Conservation (phyloP, 345 rosid genomes). For the Populus tremula region DNA sequence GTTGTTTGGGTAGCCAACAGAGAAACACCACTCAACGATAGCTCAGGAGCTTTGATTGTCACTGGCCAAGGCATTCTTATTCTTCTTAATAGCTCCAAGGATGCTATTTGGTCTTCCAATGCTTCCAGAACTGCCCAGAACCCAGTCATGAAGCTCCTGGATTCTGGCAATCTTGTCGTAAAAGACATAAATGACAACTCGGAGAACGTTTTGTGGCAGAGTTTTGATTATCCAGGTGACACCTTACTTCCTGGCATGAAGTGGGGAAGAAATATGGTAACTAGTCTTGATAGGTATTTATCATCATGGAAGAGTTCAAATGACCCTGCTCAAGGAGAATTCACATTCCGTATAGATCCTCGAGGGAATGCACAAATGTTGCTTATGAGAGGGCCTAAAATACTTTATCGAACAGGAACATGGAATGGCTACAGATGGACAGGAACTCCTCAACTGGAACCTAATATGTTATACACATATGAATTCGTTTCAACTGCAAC, state of each 20-base stretch:
- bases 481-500: conserved; percentile 16
- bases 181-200: conserved; percentile 3
- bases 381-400: not conserved
- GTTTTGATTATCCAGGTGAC: conserved; percentile 33
- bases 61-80: conserved; percentile 21
- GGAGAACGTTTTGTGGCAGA: conserved; percentile 28
- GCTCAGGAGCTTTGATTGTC: conserved; percentile 15
- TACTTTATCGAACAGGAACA: conserved; percentile 19
- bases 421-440: conserved; percentile 32
- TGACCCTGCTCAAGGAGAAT: conserved; percentile 24
- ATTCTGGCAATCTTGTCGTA: conserved; percentile 31
- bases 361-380: conserved; percentile 9
- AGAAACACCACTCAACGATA: conserved; percentile 10
- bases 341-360: conserved; percentile 12
- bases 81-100: conserved; percentile 10
- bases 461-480: conserved; percentile 6
- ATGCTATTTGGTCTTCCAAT: conserved; percentile 28
- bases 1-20: conserved; percentile 35
- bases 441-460: not conserved
- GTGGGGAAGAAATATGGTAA: conserved; percentile 18
- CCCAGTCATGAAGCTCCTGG: conserved; percentile 23
- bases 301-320: conserved; percentile 21
- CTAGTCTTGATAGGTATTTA: conserved; percentile 17
- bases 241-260: conserved; percentile 23
- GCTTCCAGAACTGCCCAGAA: not conserved